Evolutionary conservation across 139 green algal genomes (phyloP), one percentile per base, ranked within the genome.

Genomic region (Dunaliella primolecta): DNA sequence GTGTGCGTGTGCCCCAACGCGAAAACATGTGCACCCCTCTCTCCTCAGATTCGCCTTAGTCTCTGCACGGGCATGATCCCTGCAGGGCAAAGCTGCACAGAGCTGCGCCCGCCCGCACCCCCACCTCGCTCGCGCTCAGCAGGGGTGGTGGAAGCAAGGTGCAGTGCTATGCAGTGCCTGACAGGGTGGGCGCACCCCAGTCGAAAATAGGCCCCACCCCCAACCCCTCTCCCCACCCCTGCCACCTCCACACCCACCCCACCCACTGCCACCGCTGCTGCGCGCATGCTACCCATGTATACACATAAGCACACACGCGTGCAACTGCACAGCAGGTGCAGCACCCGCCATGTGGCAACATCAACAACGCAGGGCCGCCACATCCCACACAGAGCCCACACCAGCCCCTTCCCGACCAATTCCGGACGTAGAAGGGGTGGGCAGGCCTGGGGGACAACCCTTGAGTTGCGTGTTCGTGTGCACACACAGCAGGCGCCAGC

Each of bases 11-110:
- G n/a, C n/a, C n/a, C n/a, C n/a, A n/a, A n/a, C n/a, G n/a, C n/a
- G n/a, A n/a, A n/a, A n/a, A n/a, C n/a, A n/a, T n/a, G n/a, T n/a
- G n/a, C n/a, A n/a, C n/a, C n/a, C n/a, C n/a, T n/a, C n/a, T n/a
- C n/a, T 78, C 33, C 78, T 87, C 82, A 85, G 85, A 86, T 85
- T 86, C 85, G 85, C 81, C 85, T 86, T 85, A 7, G 21, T 15
- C 37, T 55, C 70, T 36, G 81, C 70, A 74, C 27, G 75, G 33
- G 75, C 75, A 23, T 1, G n/a, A n/a, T n/a, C 15, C 15, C 15
- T 64, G 46, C 46, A 64, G 46, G 46, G 46, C 46, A 64, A 64
- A 15, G 46, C 46, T 64, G 46, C 46, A 64, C 46, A 64, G 46
- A n/a, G 7, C 46, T 64, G 7, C 46, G 46, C 46, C 46, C 46